Conservation (phyloP, 2,329 filamentous ascomycete species). For the Parascedosporium putredinis region DNA sequence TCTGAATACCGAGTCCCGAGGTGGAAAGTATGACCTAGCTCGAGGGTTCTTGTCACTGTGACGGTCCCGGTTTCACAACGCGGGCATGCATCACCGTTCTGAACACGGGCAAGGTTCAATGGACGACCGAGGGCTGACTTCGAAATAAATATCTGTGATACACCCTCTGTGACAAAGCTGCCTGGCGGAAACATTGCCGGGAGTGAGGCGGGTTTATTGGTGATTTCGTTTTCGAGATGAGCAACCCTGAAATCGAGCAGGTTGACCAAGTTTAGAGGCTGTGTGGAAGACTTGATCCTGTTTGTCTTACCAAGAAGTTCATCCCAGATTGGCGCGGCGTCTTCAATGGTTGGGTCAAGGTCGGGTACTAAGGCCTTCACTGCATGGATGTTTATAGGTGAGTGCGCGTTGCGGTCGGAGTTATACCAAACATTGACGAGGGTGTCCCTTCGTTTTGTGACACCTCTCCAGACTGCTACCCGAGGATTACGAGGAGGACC, state of each 20-base stretch:
- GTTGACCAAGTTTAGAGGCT: constrained; percentile 20
- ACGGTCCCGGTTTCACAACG: constrained; percentile 55
- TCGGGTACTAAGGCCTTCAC: constrained; percentile 57
- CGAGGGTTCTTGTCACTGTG: constrained; percentile 62
- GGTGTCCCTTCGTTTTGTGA: constrained; percentile 56
- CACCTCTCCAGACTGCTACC: constrained; percentile 44
- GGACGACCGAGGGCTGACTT: constrained; percentile 27
- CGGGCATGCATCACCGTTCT: constrained; percentile 62
- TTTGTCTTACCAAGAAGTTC: constrained; percentile 20
- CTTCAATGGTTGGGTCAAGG: constrained; percentile 61
- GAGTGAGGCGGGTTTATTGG: constrained; percentile 4
- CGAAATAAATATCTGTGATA: constrained; percentile 13
- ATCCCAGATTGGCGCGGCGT: constrained; percentile 43
- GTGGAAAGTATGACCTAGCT: constrained; percentile 91
- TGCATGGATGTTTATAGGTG: constrained; percentile 38
- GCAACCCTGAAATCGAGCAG: constrained; percentile 23
- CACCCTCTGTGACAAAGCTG: constrained; percentile 4
- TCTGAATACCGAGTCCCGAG: constrained; percentile 81
- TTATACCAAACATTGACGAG: constrained; percentile 60
- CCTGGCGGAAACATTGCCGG: neutral
- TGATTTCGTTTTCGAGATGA: constrained; percentile 16
- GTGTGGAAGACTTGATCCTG: neutral
- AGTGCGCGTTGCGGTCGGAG: constrained; percentile 19
- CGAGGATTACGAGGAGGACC: neutral
- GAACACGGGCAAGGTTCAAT: constrained; percentile 55